Conservation (phyloP, 2,329 filamentous ascomycete genomes). For the Aspergillus pseudotamarii region DNA sequence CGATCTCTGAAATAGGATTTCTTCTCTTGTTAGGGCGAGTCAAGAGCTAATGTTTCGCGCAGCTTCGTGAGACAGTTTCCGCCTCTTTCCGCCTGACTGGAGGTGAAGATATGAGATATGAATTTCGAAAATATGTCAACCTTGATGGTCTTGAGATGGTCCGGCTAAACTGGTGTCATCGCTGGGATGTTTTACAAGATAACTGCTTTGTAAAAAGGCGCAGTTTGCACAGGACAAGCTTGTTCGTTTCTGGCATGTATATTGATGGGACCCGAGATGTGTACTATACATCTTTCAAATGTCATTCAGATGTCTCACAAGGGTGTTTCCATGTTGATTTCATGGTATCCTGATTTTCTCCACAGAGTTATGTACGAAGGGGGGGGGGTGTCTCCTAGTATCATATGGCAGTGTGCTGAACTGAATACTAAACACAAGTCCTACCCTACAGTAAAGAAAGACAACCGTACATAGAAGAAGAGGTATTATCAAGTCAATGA, state of each 20-base stretch:
- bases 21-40: background rate
- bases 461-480: background rate
- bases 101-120: conserved; percentile 20
- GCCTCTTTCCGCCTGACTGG: conserved; percentile 41
- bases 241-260: background rate
- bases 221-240: background rate
- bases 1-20: background rate
- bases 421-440: background rate
- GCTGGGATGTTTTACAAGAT: background rate
- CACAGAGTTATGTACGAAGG: background rate
- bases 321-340: background rate
- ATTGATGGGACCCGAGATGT: background rate
- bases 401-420: background rate
- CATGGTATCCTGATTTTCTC: background rate
- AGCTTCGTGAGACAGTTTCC: conserved; percentile 45
- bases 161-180: background rate
- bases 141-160: background rate
- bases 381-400: background rate
- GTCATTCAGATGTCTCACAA: background rate
- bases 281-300: background rate
- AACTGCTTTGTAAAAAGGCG: background rate
- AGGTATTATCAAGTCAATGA: background rate
- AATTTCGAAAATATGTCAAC: background rate
- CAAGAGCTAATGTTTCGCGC: conserved; percentile 20
- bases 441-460: background rate